These are phyloP conservation scores for Silene coronaria DNA, from an alignment of 179 eudicot species.

Conservation along the genomic window DNA sequence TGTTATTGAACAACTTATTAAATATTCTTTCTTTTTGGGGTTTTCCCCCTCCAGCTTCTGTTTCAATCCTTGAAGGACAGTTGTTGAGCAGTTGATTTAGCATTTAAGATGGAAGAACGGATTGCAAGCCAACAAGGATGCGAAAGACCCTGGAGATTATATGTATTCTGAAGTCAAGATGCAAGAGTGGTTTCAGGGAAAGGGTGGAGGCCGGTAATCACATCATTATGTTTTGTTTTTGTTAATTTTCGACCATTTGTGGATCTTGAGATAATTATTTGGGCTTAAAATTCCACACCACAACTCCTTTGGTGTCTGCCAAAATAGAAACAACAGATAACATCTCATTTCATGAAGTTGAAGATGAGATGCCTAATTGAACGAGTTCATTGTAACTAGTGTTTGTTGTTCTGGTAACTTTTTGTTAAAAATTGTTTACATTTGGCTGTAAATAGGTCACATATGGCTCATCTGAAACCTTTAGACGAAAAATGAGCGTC, in stretches of 20 bases:
- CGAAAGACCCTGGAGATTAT: background rate
- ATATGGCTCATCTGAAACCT: too few relatives aligned
- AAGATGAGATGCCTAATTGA: background rate
- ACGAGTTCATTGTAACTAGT: background rate
- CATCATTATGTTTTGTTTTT: background rate
- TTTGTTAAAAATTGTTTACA: too few relatives aligned
- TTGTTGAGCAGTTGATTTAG: background rate
- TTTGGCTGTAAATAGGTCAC: too few relatives aligned
- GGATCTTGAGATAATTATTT: background rate
- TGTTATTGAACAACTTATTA: background rate
- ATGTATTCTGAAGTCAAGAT: constrained; percentile 5
- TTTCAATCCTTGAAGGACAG: background rate
- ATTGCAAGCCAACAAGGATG: background rate
- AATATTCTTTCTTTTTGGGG: too few relatives aligned
- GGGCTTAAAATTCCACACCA: background rate
- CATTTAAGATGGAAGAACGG: background rate
- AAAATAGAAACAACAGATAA: background rate
- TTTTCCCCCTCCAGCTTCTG: background rate
- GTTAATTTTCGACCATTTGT: background rate
- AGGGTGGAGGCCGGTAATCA: background rate
- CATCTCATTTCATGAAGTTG: background rate
- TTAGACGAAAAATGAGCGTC: too few relatives aligned
- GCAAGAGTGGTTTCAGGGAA: background rate
- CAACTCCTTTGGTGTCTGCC: background rate
- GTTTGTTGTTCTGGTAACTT: too few relatives aligned